A percentile compares a stretch with the other conserved stretches of the same genome.
Evolutionary conservation across 164 flowering plant species (phyloP).

Genomic region (Saururus chinensis): DNA sequence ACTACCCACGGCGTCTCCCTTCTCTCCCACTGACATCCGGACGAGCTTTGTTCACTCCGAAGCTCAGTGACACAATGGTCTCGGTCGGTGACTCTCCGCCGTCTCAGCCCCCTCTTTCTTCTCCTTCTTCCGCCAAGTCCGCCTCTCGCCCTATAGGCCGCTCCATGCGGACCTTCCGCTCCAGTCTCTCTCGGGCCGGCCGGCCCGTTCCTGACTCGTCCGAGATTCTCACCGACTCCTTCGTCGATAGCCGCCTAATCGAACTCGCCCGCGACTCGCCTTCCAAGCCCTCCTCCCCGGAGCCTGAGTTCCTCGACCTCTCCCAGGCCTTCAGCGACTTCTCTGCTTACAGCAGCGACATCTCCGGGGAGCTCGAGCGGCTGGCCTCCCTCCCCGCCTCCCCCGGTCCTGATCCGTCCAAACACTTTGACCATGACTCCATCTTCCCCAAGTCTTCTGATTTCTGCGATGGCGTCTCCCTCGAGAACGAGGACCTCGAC

Average conservation of each 20-base stretch:
- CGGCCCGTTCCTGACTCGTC: slow-evolving; percentile 16
- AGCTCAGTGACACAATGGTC: slow-evolving; percentile 4
- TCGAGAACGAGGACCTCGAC: slow-evolving; percentile 73
- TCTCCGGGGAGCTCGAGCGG: slow-evolving; percentile 84
- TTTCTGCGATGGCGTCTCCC: slow-evolving; percentile 59
- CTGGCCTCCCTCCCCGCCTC: slow-evolving; percentile 52
- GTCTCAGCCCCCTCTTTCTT: slow-evolving; percentile 12
- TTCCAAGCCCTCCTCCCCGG: slow-evolving; percentile 4
- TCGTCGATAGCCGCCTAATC: slow-evolving; percentile 61
- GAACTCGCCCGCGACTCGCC: slow-evolving; percentile 37
- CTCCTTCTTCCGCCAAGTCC: slow-evolving; percentile 11
- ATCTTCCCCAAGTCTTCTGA: slow-evolving; percentile 14
- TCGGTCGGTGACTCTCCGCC: slow-evolving; percentile 12
- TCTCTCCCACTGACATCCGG: too few relatives aligned
- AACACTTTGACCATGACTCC: slow-evolving; percentile 1
- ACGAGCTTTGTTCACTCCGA: too few relatives aligned
- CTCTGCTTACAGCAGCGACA: slow-evolving; percentile 80
- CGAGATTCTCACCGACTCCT: slow-evolving; percentile 66
- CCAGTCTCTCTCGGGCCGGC: slow-evolving; percentile 30
- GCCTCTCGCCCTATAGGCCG: slow-evolving; percentile 37
- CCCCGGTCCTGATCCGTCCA: slow-evolving; percentile 8
- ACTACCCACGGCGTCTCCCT: too few relatives aligned
- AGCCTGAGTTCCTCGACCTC: slow-evolving; percentile 39
- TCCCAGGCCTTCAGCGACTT: slow-evolving; percentile 76
- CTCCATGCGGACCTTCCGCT: slow-evolving; percentile 87